Evolutionary conservation across 805 yeast species (phyloP).

Genomic region (Metschnikowia noctiluminum): DNA sequence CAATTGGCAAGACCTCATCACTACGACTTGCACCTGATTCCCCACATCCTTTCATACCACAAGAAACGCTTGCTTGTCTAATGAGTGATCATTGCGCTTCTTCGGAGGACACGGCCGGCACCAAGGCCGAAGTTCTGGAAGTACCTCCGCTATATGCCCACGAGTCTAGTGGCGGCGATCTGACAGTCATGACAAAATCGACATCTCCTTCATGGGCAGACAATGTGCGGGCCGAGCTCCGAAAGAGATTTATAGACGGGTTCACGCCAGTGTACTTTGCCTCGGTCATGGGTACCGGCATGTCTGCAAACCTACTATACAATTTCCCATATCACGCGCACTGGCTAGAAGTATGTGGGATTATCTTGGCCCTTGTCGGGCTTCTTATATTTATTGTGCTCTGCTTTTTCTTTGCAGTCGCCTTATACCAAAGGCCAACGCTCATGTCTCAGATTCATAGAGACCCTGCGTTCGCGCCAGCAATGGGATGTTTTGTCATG

Average conservation of each 20-base stretch:
- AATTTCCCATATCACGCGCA: conserved; percentile 60
- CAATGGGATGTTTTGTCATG: conserved; percentile 80
- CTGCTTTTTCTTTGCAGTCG: conserved; percentile 39
- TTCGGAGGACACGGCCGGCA: conserved; percentile 1
- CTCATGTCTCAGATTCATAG: conserved; percentile 19
- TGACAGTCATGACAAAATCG: conserved; percentile 4
- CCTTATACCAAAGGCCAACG: conserved; percentile 32
- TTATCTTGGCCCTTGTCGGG: conserved; percentile 61
- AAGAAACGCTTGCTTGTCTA: neutral
- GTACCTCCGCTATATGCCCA: neutral
- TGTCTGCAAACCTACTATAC: conserved; percentile 58
- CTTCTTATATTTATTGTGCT: conserved; percentile 44
- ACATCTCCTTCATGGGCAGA: conserved; percentile 1
- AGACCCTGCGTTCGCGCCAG: conserved; percentile 50
- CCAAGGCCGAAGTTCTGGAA: neutral
- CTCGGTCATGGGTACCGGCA: conserved; percentile 84
- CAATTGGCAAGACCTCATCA: too few relatives aligned
- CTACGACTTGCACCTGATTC: neutral
- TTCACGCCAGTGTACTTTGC: conserved; percentile 61
- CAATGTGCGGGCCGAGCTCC: conserved; percentile 5
- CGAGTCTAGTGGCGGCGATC: conserved; percentile 6
- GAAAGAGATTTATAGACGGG: conserved; percentile 18
- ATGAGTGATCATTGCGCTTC: conserved; percentile 2
- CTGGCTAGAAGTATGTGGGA: conserved; percentile 58
- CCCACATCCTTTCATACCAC: neutral